A percentile compares a stretch with the other conserved stretches of the same genome.
These are phyloP conservation scores for Cladobotryum protrusum DNA, from an alignment of 2,329 filamentous ascomycete species.

Conservation along the genomic window DNA sequence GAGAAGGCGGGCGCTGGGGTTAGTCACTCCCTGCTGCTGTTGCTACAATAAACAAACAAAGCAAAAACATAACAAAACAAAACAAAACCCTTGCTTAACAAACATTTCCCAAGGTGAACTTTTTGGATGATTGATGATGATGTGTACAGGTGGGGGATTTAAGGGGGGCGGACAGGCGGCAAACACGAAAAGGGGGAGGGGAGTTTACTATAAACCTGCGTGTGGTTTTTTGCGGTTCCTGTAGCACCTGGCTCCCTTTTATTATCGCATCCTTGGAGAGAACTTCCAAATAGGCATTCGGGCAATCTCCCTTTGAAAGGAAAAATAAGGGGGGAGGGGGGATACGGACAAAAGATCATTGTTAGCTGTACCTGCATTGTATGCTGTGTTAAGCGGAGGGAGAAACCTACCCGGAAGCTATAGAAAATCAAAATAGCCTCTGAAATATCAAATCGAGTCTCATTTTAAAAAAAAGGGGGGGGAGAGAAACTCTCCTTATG, in stretches of 20 bases:
- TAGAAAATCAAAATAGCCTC: no score
- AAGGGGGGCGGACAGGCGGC: background rate
- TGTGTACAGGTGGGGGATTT: background rate
- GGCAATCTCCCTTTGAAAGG: background rate
- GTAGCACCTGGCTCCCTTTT: no score
- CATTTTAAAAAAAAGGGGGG: no score
- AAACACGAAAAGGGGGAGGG: background rate
- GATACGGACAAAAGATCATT: background rate
- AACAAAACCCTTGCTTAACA: no score
- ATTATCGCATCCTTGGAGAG: no score
- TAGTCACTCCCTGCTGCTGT: constrained; percentile 18
- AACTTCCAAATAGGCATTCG: background rate
- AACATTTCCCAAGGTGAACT: background rate
- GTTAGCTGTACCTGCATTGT: no score
- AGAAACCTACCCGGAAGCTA: no score
- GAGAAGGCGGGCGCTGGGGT: constrained; percentile 48
- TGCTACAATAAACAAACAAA: no score
- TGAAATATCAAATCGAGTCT: no score
- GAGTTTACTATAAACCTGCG: background rate
- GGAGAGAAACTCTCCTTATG: no score
- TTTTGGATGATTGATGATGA: background rate
- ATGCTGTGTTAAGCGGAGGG: no score
- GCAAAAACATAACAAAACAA: background rate
- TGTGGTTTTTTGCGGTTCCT: background rate
- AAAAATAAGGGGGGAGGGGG: background rate